Evolutionary conservation across 306 rosid species (phyloP).

Genomic region (Notholithocarpus densiflorus): DNA sequence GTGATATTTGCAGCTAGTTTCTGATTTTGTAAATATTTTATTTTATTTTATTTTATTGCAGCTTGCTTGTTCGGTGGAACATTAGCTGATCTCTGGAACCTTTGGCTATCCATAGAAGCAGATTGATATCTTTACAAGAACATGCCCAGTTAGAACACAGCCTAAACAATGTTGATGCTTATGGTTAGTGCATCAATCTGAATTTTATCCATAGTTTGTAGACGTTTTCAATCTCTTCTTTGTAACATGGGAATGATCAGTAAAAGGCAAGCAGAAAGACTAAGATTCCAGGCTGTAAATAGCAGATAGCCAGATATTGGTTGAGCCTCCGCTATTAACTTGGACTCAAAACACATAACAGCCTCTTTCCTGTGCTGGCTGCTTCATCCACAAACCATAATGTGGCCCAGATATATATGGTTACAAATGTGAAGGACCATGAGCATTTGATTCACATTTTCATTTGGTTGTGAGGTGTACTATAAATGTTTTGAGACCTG

Average conservation of each 20-base stretch:
- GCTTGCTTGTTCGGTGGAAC: conserved; percentile 31
- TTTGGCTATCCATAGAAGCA: background rate
- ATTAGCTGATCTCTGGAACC: conserved; percentile 8
- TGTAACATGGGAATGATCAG: background rate
- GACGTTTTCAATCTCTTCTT: background rate
- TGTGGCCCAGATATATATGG: background rate
- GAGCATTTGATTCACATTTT: background rate
- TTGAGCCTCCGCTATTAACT: background rate
- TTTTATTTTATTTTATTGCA: background rate
- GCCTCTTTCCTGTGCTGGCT: background rate
- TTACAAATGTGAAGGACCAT: background rate
- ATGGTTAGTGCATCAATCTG: background rate
- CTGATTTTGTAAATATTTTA: background rate
- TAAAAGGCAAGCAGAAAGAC: background rate
- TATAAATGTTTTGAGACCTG: background rate
- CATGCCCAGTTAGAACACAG: background rate
- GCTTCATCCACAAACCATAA: background rate
- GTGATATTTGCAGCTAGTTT: background rate
- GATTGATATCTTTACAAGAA: background rate
- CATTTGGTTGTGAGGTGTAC: background rate
- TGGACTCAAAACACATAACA: background rate
- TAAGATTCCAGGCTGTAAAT: background rate
- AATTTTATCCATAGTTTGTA: background rate
- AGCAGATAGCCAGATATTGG: background rate
- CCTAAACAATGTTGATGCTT: background rate